Conservation (phyloP, 352 stramenopile genomes). For the Pythium biforme region DNA sequence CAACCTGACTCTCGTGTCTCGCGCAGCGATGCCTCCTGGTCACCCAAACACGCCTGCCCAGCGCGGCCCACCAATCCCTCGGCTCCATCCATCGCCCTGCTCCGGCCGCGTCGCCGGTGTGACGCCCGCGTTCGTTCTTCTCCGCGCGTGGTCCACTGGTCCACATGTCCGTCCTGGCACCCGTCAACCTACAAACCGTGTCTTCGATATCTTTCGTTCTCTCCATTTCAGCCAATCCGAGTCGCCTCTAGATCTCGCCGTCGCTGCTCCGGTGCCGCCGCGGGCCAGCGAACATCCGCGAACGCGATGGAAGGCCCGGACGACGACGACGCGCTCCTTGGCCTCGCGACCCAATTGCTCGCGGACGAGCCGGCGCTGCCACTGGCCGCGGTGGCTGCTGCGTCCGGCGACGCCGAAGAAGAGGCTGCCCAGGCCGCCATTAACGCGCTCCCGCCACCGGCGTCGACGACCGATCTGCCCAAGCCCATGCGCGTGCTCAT, state of each 20-base stretch:
- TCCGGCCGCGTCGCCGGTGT: too few species aligned
- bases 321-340: slow-evolving; percentile 38
- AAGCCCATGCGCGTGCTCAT: slow-evolving; percentile 51
- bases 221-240: neutral
- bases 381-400: slow-evolving; percentile 23
- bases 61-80: too few species aligned
- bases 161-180: too few species aligned
- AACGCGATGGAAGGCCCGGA: slow-evolving; percentile 32
- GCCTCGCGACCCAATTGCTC: slow-evolving; percentile 43
- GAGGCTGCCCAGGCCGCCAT: slow-evolving; percentile 36
- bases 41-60: too few species aligned
- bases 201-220: neutral
- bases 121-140: too few species aligned
- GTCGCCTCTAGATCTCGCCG: neutral
- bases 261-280: too few species aligned
- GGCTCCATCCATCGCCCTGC: too few species aligned
- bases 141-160: too few species aligned
- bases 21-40: too few species aligned
- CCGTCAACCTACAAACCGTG: neutral
- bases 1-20: neutral
- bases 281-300: slow-evolving; percentile 14
- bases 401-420: slow-evolving; percentile 21
- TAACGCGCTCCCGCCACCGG: too few species aligned
- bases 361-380: slow-evolving; percentile 31
- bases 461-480: neutral